Evolutionary conservation across 768 basidiomycete species (phyloP).

Genomic region (Suillus fuscotomentosus): DNA sequence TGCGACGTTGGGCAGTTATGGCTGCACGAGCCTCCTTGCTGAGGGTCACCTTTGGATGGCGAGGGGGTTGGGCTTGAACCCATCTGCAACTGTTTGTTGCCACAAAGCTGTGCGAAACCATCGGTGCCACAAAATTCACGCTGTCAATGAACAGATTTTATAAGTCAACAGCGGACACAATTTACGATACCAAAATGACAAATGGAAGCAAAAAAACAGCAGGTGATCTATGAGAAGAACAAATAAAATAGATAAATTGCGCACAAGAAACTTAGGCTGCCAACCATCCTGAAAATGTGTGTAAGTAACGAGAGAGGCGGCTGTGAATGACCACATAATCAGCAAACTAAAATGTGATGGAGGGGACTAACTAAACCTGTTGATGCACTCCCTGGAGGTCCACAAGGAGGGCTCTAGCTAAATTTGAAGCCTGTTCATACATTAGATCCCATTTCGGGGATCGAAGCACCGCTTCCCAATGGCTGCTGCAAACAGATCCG

Average conservation of each 20-base stretch:
- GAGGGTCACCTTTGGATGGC: background rate
- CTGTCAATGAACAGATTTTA: background rate
- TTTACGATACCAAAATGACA: background rate
- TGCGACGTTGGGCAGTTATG: background rate
- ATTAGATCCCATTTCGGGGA: background rate
- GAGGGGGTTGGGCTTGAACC: background rate
- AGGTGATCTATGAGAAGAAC: background rate
- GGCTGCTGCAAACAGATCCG: conserved; percentile 3
- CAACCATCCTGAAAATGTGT: background rate
- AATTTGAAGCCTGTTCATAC: background rate
- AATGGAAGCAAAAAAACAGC: too few relatives aligned
- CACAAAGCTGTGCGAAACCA: background rate
- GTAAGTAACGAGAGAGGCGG: background rate
- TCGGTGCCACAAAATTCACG: background rate
- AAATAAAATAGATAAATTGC: background rate
- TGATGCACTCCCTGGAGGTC: background rate
- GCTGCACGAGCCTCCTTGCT: conserved; percentile 7
- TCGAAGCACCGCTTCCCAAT: conserved; percentile 3
- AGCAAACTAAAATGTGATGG: background rate
- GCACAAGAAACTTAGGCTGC: background rate
- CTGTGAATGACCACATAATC: background rate
- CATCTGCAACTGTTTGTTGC: background rate
- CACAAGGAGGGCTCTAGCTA: background rate
- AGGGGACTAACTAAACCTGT: background rate
- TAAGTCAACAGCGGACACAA: background rate